These are phyloP conservation scores for Kalmusia sp. DNA, from an alignment of 2,329 filamentous ascomycete genomes.

Conservation along the genomic window DNA sequence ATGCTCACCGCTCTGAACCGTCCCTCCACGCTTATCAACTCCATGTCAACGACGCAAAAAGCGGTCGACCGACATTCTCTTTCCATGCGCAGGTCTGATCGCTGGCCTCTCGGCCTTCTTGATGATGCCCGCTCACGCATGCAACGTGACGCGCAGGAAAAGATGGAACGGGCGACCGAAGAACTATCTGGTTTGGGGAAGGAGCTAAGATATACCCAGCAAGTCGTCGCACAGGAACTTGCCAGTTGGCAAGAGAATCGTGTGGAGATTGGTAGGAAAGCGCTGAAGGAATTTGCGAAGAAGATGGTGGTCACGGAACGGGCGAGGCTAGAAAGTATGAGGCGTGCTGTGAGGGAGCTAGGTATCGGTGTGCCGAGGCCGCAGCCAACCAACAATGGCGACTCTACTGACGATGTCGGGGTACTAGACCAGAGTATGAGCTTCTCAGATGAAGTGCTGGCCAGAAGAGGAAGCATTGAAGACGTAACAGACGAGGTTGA, in stretches of 20 bases:
- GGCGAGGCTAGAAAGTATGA: slow-evolving; percentile 80
- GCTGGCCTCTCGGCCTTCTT: slow-evolving; percentile 81
- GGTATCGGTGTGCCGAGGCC: slow-evolving; percentile 16
- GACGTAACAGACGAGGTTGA: slow-evolving; percentile 22
- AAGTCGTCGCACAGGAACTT: slow-evolving; percentile 88
- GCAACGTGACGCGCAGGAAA: slow-evolving; percentile 84
- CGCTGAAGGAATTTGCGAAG: slow-evolving; percentile 77
- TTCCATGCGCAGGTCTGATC: slow-evolving; percentile 74
- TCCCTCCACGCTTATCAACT: slow-evolving; percentile 77
- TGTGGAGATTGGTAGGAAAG: slow-evolving; percentile 75
- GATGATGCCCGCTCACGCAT: slow-evolving; percentile 86
- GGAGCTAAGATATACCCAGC: slow-evolving; percentile 90
- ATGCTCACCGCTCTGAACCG: slow-evolving; percentile 80
- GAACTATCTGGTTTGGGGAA: slow-evolving; percentile 78
- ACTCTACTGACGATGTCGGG: neutral
- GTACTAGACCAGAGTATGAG: neutral
- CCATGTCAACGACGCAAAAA: slow-evolving; percentile 76
- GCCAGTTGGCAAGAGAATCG: slow-evolving; percentile 94
- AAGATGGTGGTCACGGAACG: slow-evolving; percentile 82
- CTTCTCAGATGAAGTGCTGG: neutral
- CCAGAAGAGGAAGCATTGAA: slow-evolving; percentile 16
- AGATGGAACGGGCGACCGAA: slow-evolving; percentile 71
- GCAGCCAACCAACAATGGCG: neutral
- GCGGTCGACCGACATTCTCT: slow-evolving; percentile 79
- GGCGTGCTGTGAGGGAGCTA: slow-evolving; percentile 73